A percentile compares a stretch with the other conserved stretches of the same genome.
phyloP scores from a whole-genome alignment of 768 basidiomycete genomes.

The Tylopilus rubrobrunneus region DNA sequence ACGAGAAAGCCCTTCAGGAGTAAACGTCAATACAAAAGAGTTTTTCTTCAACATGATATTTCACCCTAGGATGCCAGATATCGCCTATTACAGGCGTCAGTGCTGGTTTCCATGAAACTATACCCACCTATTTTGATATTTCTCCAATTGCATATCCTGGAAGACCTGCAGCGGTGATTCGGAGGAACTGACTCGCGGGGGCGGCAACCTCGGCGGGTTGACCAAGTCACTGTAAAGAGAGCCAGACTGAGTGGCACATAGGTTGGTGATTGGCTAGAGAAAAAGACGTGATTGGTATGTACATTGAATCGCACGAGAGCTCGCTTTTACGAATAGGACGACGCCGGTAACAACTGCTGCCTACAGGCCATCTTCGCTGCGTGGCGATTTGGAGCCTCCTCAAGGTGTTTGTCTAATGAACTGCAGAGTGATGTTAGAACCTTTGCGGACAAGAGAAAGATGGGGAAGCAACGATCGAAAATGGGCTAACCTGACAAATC shows the following conservation, averaged over 20 bases:
- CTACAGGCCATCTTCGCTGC: slow-evolving; percentile 17
- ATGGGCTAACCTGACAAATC: slow-evolving; percentile 33
- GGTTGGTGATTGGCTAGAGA: slow-evolving; percentile 20
- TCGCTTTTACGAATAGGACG: slow-evolving; percentile 16
- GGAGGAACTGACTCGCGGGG: slow-evolving; percentile 38
- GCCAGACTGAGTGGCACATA: slow-evolving; percentile 28
- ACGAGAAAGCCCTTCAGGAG: slow-evolving; percentile 18
- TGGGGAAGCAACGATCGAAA: background rate
- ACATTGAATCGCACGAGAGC: background rate
- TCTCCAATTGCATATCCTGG: slow-evolving; percentile 45
- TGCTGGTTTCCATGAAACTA: background rate
- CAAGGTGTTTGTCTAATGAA: slow-evolving; percentile 19
- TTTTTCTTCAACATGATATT: background rate
- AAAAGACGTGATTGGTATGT: background rate
- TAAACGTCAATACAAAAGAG: background rate
- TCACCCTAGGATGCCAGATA: slow-evolving; percentile 22
- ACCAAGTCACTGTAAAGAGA: slow-evolving; percentile 34
- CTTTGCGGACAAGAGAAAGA: background rate
- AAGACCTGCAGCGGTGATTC: slow-evolving; percentile 37
- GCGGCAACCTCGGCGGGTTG: slow-evolving; percentile 39
- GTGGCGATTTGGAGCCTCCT: slow-evolving; percentile 8
- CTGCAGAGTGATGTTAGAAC: slow-evolving; percentile 16
- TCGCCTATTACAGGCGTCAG: slow-evolving; percentile 16
- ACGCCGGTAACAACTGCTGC: slow-evolving; percentile 23
- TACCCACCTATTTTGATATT: slow-evolving; percentile 32